Conservation (phyloP, 257 asterid species). For the Nicotiana obtusifolia region DNA sequence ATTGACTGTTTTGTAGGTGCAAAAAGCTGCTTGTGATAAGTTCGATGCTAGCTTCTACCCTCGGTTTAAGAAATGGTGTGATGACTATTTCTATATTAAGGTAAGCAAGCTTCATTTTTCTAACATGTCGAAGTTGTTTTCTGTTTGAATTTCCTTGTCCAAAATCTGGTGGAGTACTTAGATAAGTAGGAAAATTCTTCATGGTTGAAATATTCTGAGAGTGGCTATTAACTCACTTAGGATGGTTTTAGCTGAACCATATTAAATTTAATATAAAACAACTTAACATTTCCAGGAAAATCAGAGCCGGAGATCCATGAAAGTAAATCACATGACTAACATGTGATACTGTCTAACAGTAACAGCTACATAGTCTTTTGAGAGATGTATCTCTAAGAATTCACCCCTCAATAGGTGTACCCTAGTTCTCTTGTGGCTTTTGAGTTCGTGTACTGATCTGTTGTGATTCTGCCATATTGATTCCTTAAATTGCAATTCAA, state of each 20-base stretch:
- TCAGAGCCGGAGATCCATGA: not conserved
- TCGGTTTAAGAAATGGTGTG: slow-evolving; percentile 96
- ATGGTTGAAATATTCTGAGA: not conserved
- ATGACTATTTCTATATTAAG: slow-evolving; percentile 91
- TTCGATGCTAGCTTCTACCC: slow-evolving; percentile 84
- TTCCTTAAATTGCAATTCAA: not conserved
- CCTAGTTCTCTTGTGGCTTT: not conserved
- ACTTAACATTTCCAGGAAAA: not conserved
- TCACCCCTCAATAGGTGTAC: not conserved
- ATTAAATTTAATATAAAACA: not conserved
- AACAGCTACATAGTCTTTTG: not conserved
- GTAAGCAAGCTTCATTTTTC: slow-evolving; percentile 24
- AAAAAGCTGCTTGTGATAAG: slow-evolving; percentile 83
- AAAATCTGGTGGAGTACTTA: not conserved
- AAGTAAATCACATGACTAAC: not conserved
- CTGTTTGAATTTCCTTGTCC: not conserved
- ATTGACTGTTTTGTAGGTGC: slow-evolving; percentile 47
- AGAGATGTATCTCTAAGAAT: not conserved
- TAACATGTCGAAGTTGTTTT: not conserved
- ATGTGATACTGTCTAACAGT: not conserved
- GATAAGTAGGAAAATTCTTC: not conserved
- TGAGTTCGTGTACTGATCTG: not conserved
- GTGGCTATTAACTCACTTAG: not conserved
- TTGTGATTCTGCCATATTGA: not conserved
- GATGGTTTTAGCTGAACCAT: not conserved